A percentile compares a stretch with the other conserved stretches of the same genome.
phyloP scores from a whole-genome alignment of 306 rosid species.

The Begonia loranthoides region DNA sequence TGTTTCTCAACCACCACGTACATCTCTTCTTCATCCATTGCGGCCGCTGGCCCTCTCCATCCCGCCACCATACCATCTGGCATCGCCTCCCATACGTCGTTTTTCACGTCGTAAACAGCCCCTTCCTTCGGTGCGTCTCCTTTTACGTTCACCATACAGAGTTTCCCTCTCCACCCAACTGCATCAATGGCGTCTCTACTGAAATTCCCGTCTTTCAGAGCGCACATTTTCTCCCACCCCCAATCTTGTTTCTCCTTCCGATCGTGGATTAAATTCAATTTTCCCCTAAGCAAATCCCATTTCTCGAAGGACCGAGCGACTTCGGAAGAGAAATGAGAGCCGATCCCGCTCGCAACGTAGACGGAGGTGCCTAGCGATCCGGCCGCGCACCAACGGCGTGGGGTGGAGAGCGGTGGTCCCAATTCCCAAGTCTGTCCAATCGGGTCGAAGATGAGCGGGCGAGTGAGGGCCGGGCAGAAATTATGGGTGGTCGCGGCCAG shows the following conservation, averaged over 20 bases:
- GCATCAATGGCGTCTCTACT: conserved; percentile 87
- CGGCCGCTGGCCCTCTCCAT: conserved; percentile 85
- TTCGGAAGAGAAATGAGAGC: conserved; percentile 37
- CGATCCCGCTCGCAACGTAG: no score
- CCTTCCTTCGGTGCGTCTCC: conserved; percentile 43
- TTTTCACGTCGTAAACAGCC: conserved; percentile 31
- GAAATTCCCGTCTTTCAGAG: conserved; percentile 37
- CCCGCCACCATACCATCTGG: conserved; percentile 65
- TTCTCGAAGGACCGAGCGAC: conserved; percentile 40
- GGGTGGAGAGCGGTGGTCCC: conserved; percentile 34
- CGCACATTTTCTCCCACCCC: conserved; percentile 39
- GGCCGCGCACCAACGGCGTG: conserved; percentile 96
- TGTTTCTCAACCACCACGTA: conserved; percentile 51
- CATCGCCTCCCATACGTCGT: conserved; percentile 55
- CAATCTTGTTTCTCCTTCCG: no score
- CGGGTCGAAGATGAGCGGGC: conserved; percentile 54
- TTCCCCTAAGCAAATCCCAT: conserved; percentile 21
- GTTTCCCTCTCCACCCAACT: conserved; percentile 66
- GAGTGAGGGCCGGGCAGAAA: conserved; percentile 45
- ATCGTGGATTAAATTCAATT: not conserved
- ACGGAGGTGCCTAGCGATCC: no score
- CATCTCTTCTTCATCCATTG: conserved; percentile 73
- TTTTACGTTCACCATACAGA: conserved; percentile 69
- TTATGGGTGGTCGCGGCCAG: conserved; percentile 79
- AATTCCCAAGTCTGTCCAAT: conserved; percentile 18